Evolutionary conservation across 2,329 filamentous ascomycete genomes (phyloP).

Genomic region (Fusarium pseudoanthophilum): DNA sequence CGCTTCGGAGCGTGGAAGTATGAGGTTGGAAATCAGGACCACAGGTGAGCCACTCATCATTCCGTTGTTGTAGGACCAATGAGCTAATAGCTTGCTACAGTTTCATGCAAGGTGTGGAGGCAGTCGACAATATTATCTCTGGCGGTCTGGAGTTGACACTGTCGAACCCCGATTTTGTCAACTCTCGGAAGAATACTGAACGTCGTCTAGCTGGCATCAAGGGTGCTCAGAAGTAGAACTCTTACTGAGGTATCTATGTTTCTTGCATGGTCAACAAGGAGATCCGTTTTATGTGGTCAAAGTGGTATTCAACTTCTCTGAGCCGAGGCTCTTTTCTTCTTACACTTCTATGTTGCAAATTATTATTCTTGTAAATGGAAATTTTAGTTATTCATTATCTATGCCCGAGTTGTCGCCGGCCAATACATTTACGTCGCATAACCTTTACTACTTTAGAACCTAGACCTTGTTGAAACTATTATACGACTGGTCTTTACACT

Average conservation of each 20-base stretch:
- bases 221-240: neutral
- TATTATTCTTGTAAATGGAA: neutral
- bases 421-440: fast-evolving
- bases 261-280: fast-evolving
- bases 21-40: conserved; percentile 96
- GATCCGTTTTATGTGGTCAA: fast-evolving
- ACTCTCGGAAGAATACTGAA: conserved; percentile 72
- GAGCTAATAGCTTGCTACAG: conserved; percentile 56
- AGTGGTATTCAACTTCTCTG: neutral
- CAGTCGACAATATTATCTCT: conserved; percentile 88
- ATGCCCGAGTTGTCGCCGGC: fast-evolving
- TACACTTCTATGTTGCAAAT: neutral
- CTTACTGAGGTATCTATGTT: fast-evolving
- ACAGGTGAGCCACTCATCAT: conserved; percentile 49
- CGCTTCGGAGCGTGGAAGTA: conserved; percentile 99
- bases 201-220: conserved; percentile 44
- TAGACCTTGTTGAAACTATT: too few species aligned
- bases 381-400: neutral
- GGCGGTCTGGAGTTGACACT: conserved; percentile 91
- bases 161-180: conserved; percentile 97
- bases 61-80: fast-evolving
- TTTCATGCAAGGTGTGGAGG: conserved; percentile 96
- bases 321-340: fast-evolving
- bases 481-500: neutral
- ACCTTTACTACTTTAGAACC: too few species aligned